Conservation (phyloP, 1,139 yeast species). For the Yamadazyma friedrichii region DNA sequence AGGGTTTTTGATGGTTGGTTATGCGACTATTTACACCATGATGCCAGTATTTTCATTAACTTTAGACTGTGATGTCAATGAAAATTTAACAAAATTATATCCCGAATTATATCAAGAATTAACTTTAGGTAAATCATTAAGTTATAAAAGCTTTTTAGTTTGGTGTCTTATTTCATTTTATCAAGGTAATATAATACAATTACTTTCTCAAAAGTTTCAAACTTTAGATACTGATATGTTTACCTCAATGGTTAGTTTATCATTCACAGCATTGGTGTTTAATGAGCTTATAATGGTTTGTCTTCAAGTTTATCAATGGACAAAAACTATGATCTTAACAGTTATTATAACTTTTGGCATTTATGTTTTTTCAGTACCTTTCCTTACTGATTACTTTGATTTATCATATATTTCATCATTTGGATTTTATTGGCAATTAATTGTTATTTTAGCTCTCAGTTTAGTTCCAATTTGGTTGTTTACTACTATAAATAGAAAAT, state of each 20-base stretch:
- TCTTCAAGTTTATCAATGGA: conserved; percentile 89
- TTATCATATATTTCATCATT: conserved; percentile 58
- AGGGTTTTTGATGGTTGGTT: conserved; percentile 98
- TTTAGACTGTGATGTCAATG: conserved; percentile 87
- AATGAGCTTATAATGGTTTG: conserved; percentile 95
- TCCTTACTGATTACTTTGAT: conserved; percentile 81
- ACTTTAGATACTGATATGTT: conserved; percentile 58
- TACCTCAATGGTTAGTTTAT: conserved; percentile 76
- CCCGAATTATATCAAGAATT: conserved; percentile 95
- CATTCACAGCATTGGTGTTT: conserved; percentile 75
- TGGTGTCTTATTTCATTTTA: conserved; percentile 88
- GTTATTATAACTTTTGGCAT: conserved; percentile 68
- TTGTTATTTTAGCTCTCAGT: conserved; percentile 64
- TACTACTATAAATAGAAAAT: conserved; percentile 66
- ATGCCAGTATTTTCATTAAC: conserved; percentile 96
- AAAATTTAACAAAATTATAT: conserved; percentile 81
- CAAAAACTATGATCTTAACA: conserved; percentile 68
- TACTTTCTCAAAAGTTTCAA: conserved; percentile 73
- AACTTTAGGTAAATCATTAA: conserved; percentile 81
- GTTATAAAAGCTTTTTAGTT: conserved; percentile 82
- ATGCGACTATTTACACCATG: conserved; percentile 96
- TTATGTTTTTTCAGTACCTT: conserved; percentile 76
- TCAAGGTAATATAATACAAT: conserved; percentile 84
- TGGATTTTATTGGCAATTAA: conserved; percentile 67
- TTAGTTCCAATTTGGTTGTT: conserved; percentile 89